Percentiles rank a stretch among this genome's conserved stretches.
phyloP scores from a whole-genome alignment of 306 rosid genomes.

The Corylus avellana region DNA sequence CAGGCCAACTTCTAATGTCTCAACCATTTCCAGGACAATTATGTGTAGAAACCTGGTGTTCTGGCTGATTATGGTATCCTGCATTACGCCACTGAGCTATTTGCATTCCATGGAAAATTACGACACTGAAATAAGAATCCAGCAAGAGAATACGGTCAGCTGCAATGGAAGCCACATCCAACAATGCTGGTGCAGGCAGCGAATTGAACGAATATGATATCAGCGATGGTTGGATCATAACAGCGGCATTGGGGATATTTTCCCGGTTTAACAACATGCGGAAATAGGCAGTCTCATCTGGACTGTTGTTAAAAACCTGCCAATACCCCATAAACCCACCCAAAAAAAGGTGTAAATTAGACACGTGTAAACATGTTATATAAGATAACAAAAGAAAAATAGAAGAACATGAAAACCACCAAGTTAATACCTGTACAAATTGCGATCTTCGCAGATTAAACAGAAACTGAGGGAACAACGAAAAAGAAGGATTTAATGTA shows the following conservation, averaged over 20 bases:
- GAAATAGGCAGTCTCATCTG: slow-evolving; percentile 98
- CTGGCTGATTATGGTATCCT: slow-evolving; percentile 91
- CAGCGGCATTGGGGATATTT: slow-evolving; percentile 89
- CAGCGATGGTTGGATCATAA: slow-evolving; percentile 95
- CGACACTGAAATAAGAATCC: slow-evolving; percentile 90
- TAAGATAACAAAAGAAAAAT: slow-evolving; percentile 12
- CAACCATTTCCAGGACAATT: slow-evolving; percentile 9
- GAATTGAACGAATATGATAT: slow-evolving; percentile 88
- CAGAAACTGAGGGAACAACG: slow-evolving; percentile 92
- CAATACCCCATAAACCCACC: slow-evolving; percentile 23
- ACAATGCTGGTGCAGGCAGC: slow-evolving; percentile 82
- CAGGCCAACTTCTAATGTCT: neutral
- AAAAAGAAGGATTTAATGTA: slow-evolving; percentile 77
- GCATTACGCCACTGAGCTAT: slow-evolving; percentile 99
- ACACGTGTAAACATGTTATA: neutral
- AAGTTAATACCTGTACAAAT: slow-evolving; percentile 81
- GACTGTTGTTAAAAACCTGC: slow-evolving; percentile 99
- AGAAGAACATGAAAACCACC: slow-evolving; percentile 20
- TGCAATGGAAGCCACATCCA: slow-evolving; percentile 92
- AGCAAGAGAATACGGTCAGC: slow-evolving; percentile 87
- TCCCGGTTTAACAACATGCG: slow-evolving; percentile 91
- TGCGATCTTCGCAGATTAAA: slow-evolving; percentile 94
- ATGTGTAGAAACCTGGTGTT: slow-evolving; percentile 66
- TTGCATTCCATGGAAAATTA: slow-evolving; percentile 95
- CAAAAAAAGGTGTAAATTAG: neutral